Evolutionary conservation across 345 rosid species (phyloP), one percentile per base, ranked within the genome.

Genomic region (Passiflora organensis): DNA sequence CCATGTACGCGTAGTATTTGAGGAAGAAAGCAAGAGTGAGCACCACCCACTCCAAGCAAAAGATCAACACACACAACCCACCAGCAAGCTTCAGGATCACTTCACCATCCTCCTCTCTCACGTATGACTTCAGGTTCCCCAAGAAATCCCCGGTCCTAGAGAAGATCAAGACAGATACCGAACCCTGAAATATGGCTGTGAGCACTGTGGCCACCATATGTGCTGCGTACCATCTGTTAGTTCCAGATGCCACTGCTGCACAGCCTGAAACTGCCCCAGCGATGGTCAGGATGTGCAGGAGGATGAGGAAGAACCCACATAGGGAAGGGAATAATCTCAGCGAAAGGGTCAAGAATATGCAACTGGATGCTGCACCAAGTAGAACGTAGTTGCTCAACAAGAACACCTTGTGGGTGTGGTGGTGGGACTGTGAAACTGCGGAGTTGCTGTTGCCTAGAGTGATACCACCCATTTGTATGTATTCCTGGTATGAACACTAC

Each of bases 171-270:
- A 91, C 88, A 1, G 96, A 83, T 4, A 88, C 83, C 0, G 98
- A 91, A 0, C 98, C 98, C 54, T 91, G 95, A 70, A 91, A 91
- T 6, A 91, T 91, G 4, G 96, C 98, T 0, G 96, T 80, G 25
- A 86, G 73, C 32, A 88, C 93, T 0, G 96, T 79, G 13, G 83
- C 77, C 23, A 88, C 91, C 98, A 91, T 82, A 78, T 86, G 93
- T 5, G 90, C 81, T 1, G 83, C 84, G 14, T 85, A 88, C 95
- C 98, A 91, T 44, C 77, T 41, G 48, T 71, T 66, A 4, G 76
- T 59, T 21, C 74, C 78, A 0, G 83, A 78, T 0, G 90, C 75
- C 48, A 84, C 88, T 0, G 93, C 98, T 0, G 82, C 71, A 55
- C 96, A 86, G 10, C 96, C 95, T 0, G 86, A 78, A 19, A 86